Evolutionary conservation across 192 early-diverging fungal genomes (phyloP), one percentile per base, ranked within the genome.

Genomic region (Paraglomus occultum): DNA sequence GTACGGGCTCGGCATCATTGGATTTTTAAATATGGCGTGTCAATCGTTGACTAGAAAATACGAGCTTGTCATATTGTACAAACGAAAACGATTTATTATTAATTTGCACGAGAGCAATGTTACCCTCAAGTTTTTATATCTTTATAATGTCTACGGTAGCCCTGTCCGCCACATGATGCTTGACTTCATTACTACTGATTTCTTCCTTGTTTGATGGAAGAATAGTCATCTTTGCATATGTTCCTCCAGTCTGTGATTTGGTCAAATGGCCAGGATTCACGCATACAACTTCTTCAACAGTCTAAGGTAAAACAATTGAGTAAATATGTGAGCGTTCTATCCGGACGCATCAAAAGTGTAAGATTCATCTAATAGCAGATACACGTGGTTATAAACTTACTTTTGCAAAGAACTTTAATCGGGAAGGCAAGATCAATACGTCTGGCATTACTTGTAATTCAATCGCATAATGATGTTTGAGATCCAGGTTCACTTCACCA

Each of bases 191-290:
- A 31, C 31, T 31, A 3, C 31, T 31, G 31, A 31, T 31, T 31
- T 31, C 31, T 31, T 31, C 31, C 31, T 31, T 31, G 31, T 31
- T 31, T 40, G 88, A 65, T 17, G 94, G 90, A 72, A 87, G 87
- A 40, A 96, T 85, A 31, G 77, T 85, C 10, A 96, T 48, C 48
- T 79, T 82, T 40, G 92, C 91, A 82, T 88, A 97, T 8, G 92
- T 96, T 5, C 94, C 95, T n/a, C 88, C 87, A 4, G 83, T 58
- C 38, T 86, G 80, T 8, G 84, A 83, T 69, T 90, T 93, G 12
- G 87, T 79, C 2, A 91, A 73, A 38, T 85, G 77, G 0, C 93
- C 94, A 0, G 97, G 92, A 69, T 99, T 99, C 39, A 99, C 75
- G 69, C 93, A 81, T 0, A 97, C 70, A 0, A 85, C 83, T 57